Evolutionary conservation across 495 filamentous ascomycete genomes (phyloP).

Genomic region (Aspergillus cristatus): DNA sequence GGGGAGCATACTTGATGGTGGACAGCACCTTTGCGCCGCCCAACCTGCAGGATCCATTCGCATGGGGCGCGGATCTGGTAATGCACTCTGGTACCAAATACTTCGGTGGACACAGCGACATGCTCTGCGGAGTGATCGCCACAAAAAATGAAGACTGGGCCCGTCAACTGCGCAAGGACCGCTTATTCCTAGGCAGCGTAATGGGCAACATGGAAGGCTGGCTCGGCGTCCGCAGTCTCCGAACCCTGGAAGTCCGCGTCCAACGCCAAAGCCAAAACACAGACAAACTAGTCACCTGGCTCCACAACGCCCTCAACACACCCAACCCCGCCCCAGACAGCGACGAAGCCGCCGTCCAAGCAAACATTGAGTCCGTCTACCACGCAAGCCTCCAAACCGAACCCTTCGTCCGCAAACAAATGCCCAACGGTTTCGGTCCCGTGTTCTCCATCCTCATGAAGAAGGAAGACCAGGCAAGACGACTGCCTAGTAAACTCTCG

Average conservation of each 20-base stretch:
- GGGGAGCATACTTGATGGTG: slow-evolving; percentile 69
- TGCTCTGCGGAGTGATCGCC: slow-evolving; percentile 77
- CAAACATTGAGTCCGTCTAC: slow-evolving; percentile 49
- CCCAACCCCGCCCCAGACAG: slow-evolving; percentile 19
- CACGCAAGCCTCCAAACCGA: slow-evolving; percentile 69
- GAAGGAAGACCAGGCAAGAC: slow-evolving; percentile 47
- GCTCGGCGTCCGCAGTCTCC: slow-evolving; percentile 76
- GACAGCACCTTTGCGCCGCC: slow-evolving; percentile 94
- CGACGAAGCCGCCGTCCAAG: slow-evolving; percentile 36
- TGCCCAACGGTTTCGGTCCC: slow-evolving; percentile 84
- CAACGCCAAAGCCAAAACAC: slow-evolving; percentile 62
- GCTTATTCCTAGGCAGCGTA: slow-evolving; percentile 67
- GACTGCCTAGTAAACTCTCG: slow-evolving; percentile 64
- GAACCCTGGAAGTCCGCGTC: slow-evolving; percentile 80
- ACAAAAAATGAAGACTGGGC: slow-evolving; percentile 50
- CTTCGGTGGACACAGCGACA: slow-evolving; percentile 85
- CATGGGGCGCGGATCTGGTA: slow-evolving; percentile 67
- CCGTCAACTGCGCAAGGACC: slow-evolving; percentile 48
- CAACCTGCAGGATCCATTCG: slow-evolving; percentile 76
- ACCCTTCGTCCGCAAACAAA: slow-evolving; percentile 73
- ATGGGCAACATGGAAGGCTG: slow-evolving; percentile 90
- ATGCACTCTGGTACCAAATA: slow-evolving; percentile 96
- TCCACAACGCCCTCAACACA: slow-evolving; percentile 41
- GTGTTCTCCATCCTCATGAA: slow-evolving; percentile 72
- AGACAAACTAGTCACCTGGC: slow-evolving; percentile 58